Base-by-base conservation (phyloP, 108 stramenopile genomes). In the Nannochloropsis gaditana region DNA sequence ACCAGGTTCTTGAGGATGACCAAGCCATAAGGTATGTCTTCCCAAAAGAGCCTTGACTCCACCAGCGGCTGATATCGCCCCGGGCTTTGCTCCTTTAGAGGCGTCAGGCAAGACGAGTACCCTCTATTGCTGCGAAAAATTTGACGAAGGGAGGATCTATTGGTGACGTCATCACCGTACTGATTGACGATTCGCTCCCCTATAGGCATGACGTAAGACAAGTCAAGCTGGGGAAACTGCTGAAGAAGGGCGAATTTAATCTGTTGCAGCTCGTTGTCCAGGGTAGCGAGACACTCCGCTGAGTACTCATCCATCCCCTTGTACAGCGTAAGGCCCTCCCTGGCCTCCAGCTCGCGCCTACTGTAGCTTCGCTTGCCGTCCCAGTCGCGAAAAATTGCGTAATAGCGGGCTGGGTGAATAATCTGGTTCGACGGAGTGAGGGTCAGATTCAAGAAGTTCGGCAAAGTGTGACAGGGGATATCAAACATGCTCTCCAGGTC, bases 231-330 rank as follows among this genome's bases (percentile, higher is more conserved):
- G 43, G 90, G 90, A 45, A 88, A 90, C 43, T 47, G 82, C 83
- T 88, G 87, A 4, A 83, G 43, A 43, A 90, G 90, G 42, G 82
- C 82, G 11, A 59, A 10, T 8, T 44, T 79, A 11, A 86, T 83
- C 86, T 89, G 88, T 50, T 90, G 90, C 90, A 90, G 85, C 83
- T 90, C 90, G 86, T 90, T 90, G 85, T 90, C 90, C 45, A 90
- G 83, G 44, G 81, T 50, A 31, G 90, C 88, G 41, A 90, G 84
- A 5, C 44, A 80, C 85, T 90, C 90, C 11, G 90, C 85, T 9
- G 85, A 86, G 73, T 86, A 84, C 80, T 89, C 86, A 45, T 90
- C 88, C 79, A 90, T 89, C 86, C 88, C 88, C 44, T 90, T 88
- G 85, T 90, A 90, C 50, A 90, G 87, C 42, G 87, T 88, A 43